Evolutionary conservation across 208 protist species (phyloP).

Genomic region (Wallacemonas sp.): DNA sequence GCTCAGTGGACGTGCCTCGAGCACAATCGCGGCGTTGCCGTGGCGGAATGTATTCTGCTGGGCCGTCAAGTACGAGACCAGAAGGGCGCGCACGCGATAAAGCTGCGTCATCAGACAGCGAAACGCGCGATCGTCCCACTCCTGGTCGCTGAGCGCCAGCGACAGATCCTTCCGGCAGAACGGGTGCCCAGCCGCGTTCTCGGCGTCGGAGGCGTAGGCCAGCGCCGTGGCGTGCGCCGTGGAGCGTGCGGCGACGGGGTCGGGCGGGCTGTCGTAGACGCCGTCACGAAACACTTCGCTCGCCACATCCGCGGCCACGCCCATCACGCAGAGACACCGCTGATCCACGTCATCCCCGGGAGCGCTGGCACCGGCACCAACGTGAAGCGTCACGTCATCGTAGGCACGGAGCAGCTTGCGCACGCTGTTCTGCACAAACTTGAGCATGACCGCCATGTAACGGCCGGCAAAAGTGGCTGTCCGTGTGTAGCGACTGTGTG

Average conservation of each 20-base stretch:
- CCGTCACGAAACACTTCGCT: not conserved
- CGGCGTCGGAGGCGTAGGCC: not conserved
- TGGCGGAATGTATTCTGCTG: slow-evolving; percentile 34
- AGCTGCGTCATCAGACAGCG: not conserved
- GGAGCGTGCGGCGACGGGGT: not conserved
- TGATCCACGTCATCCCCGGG: not conserved
- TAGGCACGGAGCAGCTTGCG: slow-evolving; percentile 8
- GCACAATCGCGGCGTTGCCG: slow-evolving; percentile 28
- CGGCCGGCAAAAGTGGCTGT: not conserved
- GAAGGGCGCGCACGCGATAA: not conserved
- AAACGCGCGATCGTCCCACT: slow-evolving; percentile 7
- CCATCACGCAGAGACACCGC: not conserved
- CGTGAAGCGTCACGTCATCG: slow-evolving; percentile 11
- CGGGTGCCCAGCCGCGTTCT: not conserved
- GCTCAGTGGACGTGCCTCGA: slow-evolving; percentile 13
- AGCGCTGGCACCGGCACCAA: slow-evolving; percentile 14
- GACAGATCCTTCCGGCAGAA: not conserved
- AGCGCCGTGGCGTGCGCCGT: not conserved
- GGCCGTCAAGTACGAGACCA: slow-evolving; percentile 9
- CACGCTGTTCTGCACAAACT: not conserved
- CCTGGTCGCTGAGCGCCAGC: not conserved
- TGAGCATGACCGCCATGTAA: not conserved
- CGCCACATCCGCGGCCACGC: not conserved
- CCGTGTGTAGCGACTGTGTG: not conserved
- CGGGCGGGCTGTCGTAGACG: slow-evolving; percentile 10